Percentiles rank a stretch among this genome's conserved stretches.
These are phyloP conservation scores for Uronychia setigera DNA, from an alignment of 73 alveolate genomes.

Conservation along the genomic window DNA sequence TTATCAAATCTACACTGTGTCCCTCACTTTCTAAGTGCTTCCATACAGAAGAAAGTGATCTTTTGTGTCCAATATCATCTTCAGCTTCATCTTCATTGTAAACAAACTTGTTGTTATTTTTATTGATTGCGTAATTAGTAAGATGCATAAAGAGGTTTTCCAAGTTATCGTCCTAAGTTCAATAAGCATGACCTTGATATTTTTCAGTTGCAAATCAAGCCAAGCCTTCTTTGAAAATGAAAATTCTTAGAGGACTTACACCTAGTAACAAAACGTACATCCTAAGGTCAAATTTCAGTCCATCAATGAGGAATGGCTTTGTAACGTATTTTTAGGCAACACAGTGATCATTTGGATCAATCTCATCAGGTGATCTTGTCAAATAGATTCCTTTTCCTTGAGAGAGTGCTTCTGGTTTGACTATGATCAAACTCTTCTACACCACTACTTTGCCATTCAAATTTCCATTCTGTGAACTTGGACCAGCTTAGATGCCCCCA, in stretches of 20 bases:
- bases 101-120: conserved; percentile 45
- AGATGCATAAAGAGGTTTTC: conserved; percentile 84
- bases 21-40: conserved; percentile 44
- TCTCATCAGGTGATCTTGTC: conserved; percentile 8
- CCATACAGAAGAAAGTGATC: conserved; percentile 13
- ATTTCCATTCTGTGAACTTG: too few species aligned
- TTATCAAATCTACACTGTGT: conserved; percentile 16
- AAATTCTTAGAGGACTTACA: conserved; percentile 82
- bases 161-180: conserved; percentile 29
- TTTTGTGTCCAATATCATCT: conserved; percentile 64
- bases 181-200: conserved; percentile 56
- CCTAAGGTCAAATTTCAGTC: conserved; percentile 83
- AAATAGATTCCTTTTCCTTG: conserved; percentile 40
- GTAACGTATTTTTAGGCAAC: conserved; percentile 77
- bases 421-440: conserved; percentile 17
- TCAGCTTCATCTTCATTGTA: conserved; percentile 35
- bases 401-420: conserved; percentile 35
- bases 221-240: conserved; percentile 80
- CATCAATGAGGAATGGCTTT: conserved; percentile 78
- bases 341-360: conserved; percentile 22
- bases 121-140: conserved; percentile 88
- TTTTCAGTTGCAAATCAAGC: conserved; percentile 87
- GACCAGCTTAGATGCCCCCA: too few species aligned
- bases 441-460: neutral
- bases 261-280: conserved; percentile 78